Base-by-base conservation (phyloP, 371 early-diverging fungal genomes). In the Apophysomyces trapeziformis region DNA sequence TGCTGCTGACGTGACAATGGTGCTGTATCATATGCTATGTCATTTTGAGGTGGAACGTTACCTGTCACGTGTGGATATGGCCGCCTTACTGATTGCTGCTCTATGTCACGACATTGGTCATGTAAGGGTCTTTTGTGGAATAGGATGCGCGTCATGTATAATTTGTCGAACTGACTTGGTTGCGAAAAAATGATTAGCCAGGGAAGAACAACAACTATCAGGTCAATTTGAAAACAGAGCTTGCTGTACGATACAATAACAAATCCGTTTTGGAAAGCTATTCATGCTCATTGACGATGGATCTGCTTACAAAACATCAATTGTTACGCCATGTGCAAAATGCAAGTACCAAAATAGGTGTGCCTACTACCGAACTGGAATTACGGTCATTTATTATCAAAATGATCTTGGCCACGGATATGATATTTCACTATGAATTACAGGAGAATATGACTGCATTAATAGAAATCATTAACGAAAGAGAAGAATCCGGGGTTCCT, bases 51-150 rank as follows among this genome's bases (percentile, higher is more conserved):
- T 90, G 0, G 75, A 79, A 0, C 82, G 81, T 8, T 89, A 89
- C 57, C 70, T 94, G 9, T 80, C 90, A n/a, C 69, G 82, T 18
- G 77, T 87, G 9, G 95, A 95, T 67, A 79, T 90, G 63, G 88
- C 90, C 14, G 85, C 90, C 8, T 70, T 95, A 45, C 71, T 95
- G 36, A 86, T 96, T 43, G 89, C 93, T 39, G 95, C 90, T n/a
- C 80, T 96, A 43, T 92, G 93, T 71, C 96, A 96, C 74, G 96
- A 96, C 70, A 89, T 92, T 62, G 92, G 94, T 43, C 96, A 96
- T 76, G 93, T 93, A 89, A 89, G 90, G 82, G 4, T 64, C 7
- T 64, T n/a, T 62, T 26, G 32, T 1, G 1, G 32, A 26, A 26
- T 26, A 26, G 32, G 3, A 3, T 26, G 32, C 32, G 32, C 2